Evolutionary conservation across 2,329 filamentous ascomycete genomes (phyloP).

Genomic region (Pestalotiopsis sp.): DNA sequence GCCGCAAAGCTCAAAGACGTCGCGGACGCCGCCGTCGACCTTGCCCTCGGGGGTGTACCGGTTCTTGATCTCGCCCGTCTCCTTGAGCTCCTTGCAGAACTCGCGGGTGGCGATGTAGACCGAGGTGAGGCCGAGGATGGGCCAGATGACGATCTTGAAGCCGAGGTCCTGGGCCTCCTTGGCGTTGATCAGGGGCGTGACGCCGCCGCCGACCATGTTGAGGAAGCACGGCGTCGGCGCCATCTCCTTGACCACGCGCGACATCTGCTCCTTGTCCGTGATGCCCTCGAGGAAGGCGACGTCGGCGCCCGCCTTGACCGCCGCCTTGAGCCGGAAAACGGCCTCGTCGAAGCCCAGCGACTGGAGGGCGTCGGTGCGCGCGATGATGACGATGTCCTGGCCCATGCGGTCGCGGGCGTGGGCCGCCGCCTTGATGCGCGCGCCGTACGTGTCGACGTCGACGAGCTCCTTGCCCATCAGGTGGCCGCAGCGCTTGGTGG

Average conservation of each 20-base stretch:
- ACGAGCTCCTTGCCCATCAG: conserved; percentile 35
- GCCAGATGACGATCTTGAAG: conserved; percentile 34
- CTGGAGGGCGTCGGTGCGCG: conserved; percentile 57
- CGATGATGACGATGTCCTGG: conserved; percentile 58
- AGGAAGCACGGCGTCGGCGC: conserved; percentile 31
- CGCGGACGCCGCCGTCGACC: conserved; percentile 26
- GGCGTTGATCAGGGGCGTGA: conserved; percentile 31
- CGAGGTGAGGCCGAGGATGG: conserved; percentile 30
- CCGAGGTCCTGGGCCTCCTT: conserved; percentile 28
- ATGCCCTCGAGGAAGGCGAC: conserved; percentile 56
- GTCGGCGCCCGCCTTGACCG: conserved; percentile 52
- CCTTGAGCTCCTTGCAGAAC: conserved; percentile 31
- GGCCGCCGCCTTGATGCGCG: conserved; percentile 32
- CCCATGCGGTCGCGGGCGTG: conserved; percentile 37
- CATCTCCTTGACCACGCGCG: conserved; percentile 36
- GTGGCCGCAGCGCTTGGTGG: conserved; percentile 39
- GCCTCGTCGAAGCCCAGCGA: conserved; percentile 53
- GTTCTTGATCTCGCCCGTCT: conserved; percentile 31
- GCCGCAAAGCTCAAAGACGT: conserved; percentile 32
- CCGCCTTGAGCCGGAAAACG: conserved; percentile 43
- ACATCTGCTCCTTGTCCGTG: conserved; percentile 43
- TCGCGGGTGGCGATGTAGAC: conserved; percentile 32
- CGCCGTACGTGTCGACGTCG: conserved; percentile 24
- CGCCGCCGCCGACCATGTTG: conserved; percentile 34
- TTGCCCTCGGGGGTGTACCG: conserved; percentile 24